Percentiles rank a stretch among this genome's conserved stretches.
Evolutionary conservation across 495 filamentous ascomycete genomes (phyloP).

Genomic region (Penicillium waksmanii): DNA sequence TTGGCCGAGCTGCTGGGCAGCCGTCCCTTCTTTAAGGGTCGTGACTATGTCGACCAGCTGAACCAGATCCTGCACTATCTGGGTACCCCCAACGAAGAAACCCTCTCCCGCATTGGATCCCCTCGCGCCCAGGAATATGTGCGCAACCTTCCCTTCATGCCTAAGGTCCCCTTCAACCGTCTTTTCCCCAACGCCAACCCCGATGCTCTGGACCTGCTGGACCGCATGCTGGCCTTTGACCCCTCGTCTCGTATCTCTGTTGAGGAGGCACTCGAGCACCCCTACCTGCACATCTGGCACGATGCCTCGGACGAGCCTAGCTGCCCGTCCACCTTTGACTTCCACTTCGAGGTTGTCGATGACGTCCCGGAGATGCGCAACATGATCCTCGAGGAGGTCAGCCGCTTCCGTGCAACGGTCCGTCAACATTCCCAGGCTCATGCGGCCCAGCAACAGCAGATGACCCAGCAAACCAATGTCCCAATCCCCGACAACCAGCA

Average conservation of each 20-base stretch:
- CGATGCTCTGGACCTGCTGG: constrained; percentile 91
- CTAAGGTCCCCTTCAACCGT: constrained; percentile 82
- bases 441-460: constrained; percentile 45
- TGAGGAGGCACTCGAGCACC: constrained; percentile 92
- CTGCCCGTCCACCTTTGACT: constrained; percentile 94
- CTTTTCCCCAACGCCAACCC: constrained; percentile 96
- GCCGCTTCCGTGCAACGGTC: constrained; percentile 75
- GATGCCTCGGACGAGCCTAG: constrained; percentile 93
- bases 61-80: constrained; percentile 99
- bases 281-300: constrained; percentile 97
- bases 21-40: constrained; percentile 97
- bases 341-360: constrained; percentile 95
- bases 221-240: constrained; percentile 97
- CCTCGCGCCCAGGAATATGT: constrained; percentile 98
- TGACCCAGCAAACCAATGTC: constrained; percentile 55
- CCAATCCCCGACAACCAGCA: constrained; percentile 74
- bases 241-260: constrained; percentile 88
- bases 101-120: constrained; percentile 89
- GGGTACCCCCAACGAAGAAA: constrained; percentile 94
- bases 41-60: constrained; percentile 98
- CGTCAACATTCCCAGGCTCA: constrained; percentile 64
- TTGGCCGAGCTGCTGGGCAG: constrained; percentile 94
- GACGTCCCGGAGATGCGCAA: constrained; percentile 91
- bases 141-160: constrained; percentile 95
- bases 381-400: constrained; percentile 95